Conservation (phyloP, 768 basidiomycete genomes). For the Suillus placidus region DNA sequence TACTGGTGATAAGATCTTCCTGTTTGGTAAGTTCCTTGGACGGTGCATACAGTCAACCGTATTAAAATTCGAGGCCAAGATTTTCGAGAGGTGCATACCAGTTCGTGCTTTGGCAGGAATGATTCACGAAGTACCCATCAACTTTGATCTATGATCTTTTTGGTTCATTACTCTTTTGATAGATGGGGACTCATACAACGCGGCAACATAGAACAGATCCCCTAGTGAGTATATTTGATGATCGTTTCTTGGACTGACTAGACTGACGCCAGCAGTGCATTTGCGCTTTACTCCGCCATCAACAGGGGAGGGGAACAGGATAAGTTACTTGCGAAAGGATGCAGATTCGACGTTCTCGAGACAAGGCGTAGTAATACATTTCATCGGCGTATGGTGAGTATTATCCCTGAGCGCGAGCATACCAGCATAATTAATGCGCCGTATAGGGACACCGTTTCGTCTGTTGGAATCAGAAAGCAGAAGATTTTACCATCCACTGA, state of each 20-base stretch:
- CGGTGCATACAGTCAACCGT: background rate
- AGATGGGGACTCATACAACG: conserved; percentile 46
- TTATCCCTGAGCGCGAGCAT: background rate
- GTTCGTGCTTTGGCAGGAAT: conserved; percentile 46
- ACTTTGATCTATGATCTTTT: background rate
- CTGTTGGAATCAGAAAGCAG: conserved; percentile 40
- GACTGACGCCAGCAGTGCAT: conserved; percentile 35
- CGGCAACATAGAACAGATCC: conserved; percentile 45
- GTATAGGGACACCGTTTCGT: conserved; percentile 51
- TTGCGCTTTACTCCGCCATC: conserved; percentile 38
- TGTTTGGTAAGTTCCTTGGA: conserved; percentile 39
- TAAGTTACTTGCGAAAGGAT: conserved; percentile 27
- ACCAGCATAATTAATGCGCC: background rate
- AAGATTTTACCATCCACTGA: conserved; percentile 37
- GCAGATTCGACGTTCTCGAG: conserved; percentile 42
- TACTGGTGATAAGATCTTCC: conserved; percentile 41
- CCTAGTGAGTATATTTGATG: conserved; percentile 32
- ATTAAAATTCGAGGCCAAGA: conserved; percentile 30
- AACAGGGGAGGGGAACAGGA: conserved; percentile 20
- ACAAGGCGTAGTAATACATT: conserved; percentile 40
- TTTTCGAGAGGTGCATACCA: conserved; percentile 55
- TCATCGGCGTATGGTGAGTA: conserved; percentile 47
- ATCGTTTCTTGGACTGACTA: background rate
- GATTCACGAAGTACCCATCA: conserved; percentile 40
- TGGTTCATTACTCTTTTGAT: background rate